Evolutionary conservation across 2,329 filamentous ascomycete species (phyloP), one percentile per base, ranked within the genome.

Genomic region (Graphium sp.): DNA sequence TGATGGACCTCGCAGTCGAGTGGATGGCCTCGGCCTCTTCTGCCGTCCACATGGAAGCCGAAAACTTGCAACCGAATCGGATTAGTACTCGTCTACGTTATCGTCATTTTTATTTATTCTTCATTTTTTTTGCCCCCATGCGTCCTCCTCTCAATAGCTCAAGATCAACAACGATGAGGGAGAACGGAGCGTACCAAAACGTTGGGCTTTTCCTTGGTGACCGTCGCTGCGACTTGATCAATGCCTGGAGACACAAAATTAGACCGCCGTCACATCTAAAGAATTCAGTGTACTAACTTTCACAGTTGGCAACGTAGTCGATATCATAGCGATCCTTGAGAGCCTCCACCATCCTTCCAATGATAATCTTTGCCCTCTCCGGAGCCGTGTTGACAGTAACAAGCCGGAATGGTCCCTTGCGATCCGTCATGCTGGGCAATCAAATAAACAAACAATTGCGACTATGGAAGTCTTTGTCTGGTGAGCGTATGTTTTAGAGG

Each of bases 321-420:
- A 80, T 76, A 2, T 58, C 66, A 46, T 77, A 79, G 22, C 51
- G 52, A 31, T 74, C 70, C 43, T 70, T 72, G 18, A 80, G 48
- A 9, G 58, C 61, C 32, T 74, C 66, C 8, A 64, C 56, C 21
- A 80, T 48, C 1, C 66, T 59, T 8, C 73, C 72, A 39, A 76
- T 65, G 19, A 80, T 48, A 6, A 55, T 50, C 49, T 69, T 66
- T 19, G 74, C 74, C 32, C 73, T 58, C 36, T 75, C 72, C 1
- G 74, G 73, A 2, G 64, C 69, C 2, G 64, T 76, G 50, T 78
- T 79, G 37, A 79, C 71, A 2, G 71, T 79, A 18, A 77, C 62
- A 9, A 79, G 60, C 39, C 56, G 64, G 50, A 61, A 78, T 4
- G 69, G 69, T 12, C 68, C 68, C 37, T 60, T 56, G 10, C 60